These are phyloP conservation scores for Mycena galopus DNA, from an alignment of 768 basidiomycete genomes.

Conservation along the genomic window DNA sequence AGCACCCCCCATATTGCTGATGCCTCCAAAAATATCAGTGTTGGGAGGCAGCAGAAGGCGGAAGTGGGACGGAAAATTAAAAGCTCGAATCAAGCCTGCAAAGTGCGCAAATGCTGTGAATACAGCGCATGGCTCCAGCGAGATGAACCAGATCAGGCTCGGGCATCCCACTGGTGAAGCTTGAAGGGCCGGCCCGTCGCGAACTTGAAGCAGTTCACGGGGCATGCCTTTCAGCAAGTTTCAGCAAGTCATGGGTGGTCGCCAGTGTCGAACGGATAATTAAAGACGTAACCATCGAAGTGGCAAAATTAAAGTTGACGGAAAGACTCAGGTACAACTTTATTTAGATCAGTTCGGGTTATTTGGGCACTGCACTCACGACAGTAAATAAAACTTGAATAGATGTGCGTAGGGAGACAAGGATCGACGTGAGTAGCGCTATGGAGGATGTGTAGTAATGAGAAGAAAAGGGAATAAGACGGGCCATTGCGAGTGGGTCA, in stretches of 20 bases:
- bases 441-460: conserved; percentile 24
- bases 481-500: conserved; percentile 20
- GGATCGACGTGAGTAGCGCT: conserved; percentile 37
- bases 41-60: too few species aligned
- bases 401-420: conserved; percentile 33
- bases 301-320: too few species aligned
- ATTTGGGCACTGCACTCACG: too few species aligned
- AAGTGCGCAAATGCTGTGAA: background rate
- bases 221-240: background rate
- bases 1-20: background rate
- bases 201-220: background rate
- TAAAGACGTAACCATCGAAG: too few species aligned
- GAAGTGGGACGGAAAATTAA: conserved; percentile 13
- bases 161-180: background rate
- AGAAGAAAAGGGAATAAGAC: background rate
- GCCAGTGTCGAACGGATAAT: too few species aligned
- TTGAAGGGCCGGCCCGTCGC: background rate
- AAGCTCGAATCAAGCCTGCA: background rate
- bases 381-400: conserved; percentile 30
- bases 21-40: background rate
- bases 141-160: background rate
- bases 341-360: too few species aligned
- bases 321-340: too few species aligned
- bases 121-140: background rate
- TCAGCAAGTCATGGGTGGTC: background rate